phyloP scores from a whole-genome alignment of 768 basidiomycete genomes.

The Pulveroboletus sp. region DNA sequence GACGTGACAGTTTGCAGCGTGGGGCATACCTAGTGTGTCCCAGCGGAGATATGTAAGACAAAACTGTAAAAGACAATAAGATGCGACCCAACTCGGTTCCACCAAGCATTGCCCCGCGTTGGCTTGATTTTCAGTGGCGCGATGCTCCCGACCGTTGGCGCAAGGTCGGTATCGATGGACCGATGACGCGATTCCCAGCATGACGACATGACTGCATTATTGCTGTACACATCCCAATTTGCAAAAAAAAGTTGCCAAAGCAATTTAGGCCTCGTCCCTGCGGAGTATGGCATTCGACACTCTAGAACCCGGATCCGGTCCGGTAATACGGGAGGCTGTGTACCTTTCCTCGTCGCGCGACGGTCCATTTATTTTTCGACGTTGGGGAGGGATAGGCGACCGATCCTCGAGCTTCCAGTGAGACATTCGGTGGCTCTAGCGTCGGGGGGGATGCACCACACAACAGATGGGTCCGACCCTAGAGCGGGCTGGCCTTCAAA shows the following conservation, averaged over 20 bases:
- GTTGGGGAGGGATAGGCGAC: too few species aligned
- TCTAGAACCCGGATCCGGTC: background rate
- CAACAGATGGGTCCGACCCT: too few species aligned
- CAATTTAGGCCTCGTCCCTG: background rate
- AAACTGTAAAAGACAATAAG: slow-evolving; percentile 22
- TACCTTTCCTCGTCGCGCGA: background rate
- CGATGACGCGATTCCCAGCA: background rate
- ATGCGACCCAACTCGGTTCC: background rate
- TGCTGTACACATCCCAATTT: slow-evolving; percentile 1
- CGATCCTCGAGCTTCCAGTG: background rate
- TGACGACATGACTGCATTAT: background rate
- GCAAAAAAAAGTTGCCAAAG: background rate
- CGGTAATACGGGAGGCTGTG: slow-evolving; percentile 4
- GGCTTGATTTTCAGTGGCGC: background rate
- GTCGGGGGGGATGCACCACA: too few species aligned
- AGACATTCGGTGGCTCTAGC: background rate
- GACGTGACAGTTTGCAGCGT: too few species aligned
- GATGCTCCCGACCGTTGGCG: background rate
- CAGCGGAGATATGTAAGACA: too few species aligned
- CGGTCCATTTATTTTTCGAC: too few species aligned
- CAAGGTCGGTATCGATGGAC: background rate
- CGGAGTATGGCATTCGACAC: background rate
- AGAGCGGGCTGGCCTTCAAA: background rate
- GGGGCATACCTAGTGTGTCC: too few species aligned
- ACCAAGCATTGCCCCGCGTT: background rate